phyloP scores from a whole-genome alignment of 1,284 basidiomycete genomes.

The Naganishia liquefaciens region DNA sequence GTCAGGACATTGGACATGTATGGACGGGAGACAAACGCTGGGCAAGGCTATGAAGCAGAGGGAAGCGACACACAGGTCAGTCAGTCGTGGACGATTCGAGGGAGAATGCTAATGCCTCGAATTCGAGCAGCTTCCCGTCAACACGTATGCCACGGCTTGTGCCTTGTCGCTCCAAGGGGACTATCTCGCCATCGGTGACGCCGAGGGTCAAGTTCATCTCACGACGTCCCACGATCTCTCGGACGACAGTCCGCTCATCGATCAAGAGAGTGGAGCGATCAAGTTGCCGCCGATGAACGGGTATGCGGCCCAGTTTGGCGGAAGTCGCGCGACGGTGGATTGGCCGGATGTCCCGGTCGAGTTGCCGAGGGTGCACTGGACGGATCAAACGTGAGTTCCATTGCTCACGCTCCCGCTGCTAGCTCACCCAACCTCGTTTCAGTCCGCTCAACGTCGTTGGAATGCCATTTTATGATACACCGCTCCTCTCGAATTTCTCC shows the following conservation, averaged over 20 bases:
- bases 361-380: constrained; percentile 75
- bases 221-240: constrained; percentile 72
- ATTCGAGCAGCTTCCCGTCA: not conserved
- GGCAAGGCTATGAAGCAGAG: constrained; percentile 58
- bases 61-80: constrained; percentile 60
- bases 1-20: constrained; percentile 86
- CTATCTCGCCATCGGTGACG: constrained; percentile 90
- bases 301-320: constrained; percentile 58
- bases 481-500: constrained; percentile 76
- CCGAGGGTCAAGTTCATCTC: constrained; percentile 80
- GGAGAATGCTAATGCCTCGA: constrained; percentile 23
- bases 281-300: constrained; percentile 73
- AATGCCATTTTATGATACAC: constrained; percentile 78
- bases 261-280: constrained; percentile 42
- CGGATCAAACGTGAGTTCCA: constrained; percentile 69
- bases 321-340: constrained; percentile 69
- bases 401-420: not conserved
- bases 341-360: constrained; percentile 76
- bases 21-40: constrained; percentile 62
- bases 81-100: constrained; percentile 53
- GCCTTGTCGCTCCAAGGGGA: constrained; percentile 83
- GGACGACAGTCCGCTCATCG: constrained; percentile 54
- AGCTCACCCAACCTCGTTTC: not conserved
- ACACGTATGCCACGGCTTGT: constrained; percentile 76
- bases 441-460: constrained; percentile 88